Evolutionary conservation across 345 rosid species (phyloP), one percentile per base, ranked within the genome.

Genomic region (Populus simonii): DNA sequence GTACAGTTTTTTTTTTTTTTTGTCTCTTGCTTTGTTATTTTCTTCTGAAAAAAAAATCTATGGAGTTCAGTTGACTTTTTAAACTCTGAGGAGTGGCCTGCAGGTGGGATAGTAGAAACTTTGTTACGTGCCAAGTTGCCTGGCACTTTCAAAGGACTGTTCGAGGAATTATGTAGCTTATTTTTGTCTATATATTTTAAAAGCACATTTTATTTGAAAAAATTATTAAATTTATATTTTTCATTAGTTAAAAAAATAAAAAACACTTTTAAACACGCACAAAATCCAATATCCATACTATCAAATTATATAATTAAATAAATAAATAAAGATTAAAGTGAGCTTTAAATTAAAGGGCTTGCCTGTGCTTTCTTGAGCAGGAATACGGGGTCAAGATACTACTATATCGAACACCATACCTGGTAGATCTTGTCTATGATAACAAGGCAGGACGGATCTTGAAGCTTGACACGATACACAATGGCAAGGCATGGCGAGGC

Each of bases 401-500:
- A 75, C 70, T 92, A 4, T 91, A 87, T 80, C 86, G 89, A 73
- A 87, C 97, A 63, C 88, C 88, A 38, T 94, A 68, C 80, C 80
- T 94, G 20, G 97, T 94, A 2, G 98, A 94, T 83, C 66, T 92
- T 11, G 90, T 83, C 17, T 72, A 74, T 4, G 35, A 33, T 7
- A 88, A 80, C 31, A 79, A 70, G 49, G 83, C 45, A 33, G 96
- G 97, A 43, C 77, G 82, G 68, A 87, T 93, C 5, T 80, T 93
- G 81, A 92, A 93, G 85, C 87, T 93, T 0, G 93, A 90, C 72
- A 91, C 98, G 1, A 95, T 95, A 35, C 80, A 71, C 67, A 76
- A 78, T 35, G 99, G 99, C 6, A 70, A 80, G 8, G 75, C 89
- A 41, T 95, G 99, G 99, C 83, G 49, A 82, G 97, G 96, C 70